phyloP scores from a whole-genome alignment of 192 early-diverging fungal species.

The Podila verticillata region DNA sequence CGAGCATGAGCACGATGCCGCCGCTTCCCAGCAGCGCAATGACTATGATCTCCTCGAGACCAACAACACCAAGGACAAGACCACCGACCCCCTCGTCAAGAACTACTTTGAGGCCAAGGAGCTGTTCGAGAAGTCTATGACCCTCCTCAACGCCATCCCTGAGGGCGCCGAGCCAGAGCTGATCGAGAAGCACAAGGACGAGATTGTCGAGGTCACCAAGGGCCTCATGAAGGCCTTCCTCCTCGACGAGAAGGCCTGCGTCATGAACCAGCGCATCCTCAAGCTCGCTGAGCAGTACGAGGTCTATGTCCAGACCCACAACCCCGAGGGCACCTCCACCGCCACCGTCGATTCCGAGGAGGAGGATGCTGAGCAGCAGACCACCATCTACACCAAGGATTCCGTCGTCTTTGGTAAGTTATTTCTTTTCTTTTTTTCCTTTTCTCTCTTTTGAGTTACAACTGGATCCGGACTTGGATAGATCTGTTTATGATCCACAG shows the following conservation, averaged over 20 bases:
- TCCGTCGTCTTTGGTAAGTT: constrained; percentile 51
- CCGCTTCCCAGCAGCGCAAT: constrained; percentile 19
- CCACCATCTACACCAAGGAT: constrained; percentile 48
- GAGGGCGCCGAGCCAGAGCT: constrained; percentile 57
- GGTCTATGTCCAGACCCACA: constrained; percentile 47
- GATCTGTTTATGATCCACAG: no score
- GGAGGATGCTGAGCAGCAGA: constrained; percentile 51
- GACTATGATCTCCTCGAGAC: constrained; percentile 62
- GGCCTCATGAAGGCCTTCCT: constrained; percentile 66
- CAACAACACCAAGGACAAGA: constrained; percentile 54
- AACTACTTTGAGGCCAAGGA: constrained; percentile 67
- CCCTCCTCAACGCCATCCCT: constrained; percentile 54
- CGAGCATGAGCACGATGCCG: constrained; percentile 13
- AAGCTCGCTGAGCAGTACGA: constrained; percentile 72
- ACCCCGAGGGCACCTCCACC: constrained; percentile 49
- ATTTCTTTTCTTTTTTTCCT: background rate
- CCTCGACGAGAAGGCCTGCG: constrained; percentile 68
- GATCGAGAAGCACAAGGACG: constrained; percentile 57
- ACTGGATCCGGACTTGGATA: no score
- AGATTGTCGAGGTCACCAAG: constrained; percentile 62
- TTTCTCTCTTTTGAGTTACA: background rate
- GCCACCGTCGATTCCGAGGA: constrained; percentile 50
- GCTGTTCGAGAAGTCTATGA: constrained; percentile 13
- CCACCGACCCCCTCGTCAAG: constrained; percentile 60
- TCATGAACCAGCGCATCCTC: constrained; percentile 66